phyloP scores from a whole-genome alignment of 2,329 filamentous ascomycete species.

The Didymella segeticola region DNA sequence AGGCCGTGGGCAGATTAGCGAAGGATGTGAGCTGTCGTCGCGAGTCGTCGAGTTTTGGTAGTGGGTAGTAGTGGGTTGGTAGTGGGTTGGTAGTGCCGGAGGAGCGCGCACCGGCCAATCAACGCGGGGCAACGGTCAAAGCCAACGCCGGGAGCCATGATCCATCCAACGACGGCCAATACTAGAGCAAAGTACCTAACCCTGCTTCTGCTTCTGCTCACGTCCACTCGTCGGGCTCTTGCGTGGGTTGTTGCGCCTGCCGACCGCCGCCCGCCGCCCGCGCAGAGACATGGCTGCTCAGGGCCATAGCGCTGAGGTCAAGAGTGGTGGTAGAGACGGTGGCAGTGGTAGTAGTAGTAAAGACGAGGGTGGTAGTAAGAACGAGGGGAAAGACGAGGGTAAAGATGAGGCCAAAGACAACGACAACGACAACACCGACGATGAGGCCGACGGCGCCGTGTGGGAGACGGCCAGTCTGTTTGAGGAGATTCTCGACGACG shows the following conservation, averaged over 20 bases:
- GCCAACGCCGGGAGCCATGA: too few relatives aligned
- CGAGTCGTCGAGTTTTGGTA: neutral
- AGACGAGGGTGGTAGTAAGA: neutral
- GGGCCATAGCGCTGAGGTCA: constrained; percentile 33
- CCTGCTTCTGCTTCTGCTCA: neutral
- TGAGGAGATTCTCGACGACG: constrained; percentile 46
- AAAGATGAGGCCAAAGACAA: constrained; percentile 4
- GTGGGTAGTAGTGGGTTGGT: too few relatives aligned
- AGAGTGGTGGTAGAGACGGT: constrained; percentile 21
- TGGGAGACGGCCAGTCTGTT: constrained; percentile 44
- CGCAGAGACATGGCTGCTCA: constrained; percentile 20
- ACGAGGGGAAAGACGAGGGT: neutral
- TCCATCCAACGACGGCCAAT: too few relatives aligned
- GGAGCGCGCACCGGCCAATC: too few relatives aligned
- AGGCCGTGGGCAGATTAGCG: constrained; percentile 11
- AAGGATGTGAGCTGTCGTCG: constrained; percentile 1
- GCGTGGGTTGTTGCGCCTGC: constrained; percentile 8
- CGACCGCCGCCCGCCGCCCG: neutral
- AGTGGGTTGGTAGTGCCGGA: too few relatives aligned
- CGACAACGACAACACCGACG: constrained; percentile 21
- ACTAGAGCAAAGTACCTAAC: neutral
- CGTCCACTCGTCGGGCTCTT: neutral
- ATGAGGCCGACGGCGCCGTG: constrained; percentile 32
- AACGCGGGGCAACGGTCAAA: too few relatives aligned
- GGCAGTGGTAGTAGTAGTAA: neutral